These are phyloP conservation scores for Exophiala bonariae DNA, from an alignment of 2,329 filamentous ascomycete species.

Conservation along the genomic window DNA sequence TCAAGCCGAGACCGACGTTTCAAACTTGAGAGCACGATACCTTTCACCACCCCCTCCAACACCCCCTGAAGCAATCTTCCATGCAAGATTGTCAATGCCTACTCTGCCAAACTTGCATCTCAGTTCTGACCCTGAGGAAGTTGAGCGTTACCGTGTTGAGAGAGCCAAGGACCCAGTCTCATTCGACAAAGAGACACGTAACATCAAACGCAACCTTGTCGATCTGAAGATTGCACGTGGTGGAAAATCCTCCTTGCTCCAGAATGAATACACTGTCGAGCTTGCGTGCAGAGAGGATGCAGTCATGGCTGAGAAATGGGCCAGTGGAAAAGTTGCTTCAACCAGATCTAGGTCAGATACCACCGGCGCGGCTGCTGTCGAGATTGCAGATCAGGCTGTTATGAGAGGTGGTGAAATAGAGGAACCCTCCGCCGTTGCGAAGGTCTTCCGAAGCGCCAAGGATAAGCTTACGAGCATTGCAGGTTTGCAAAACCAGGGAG, in stretches of 20 bases:
- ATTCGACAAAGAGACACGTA: slow-evolving; percentile 16
- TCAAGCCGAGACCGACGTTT: slow-evolving; percentile 3
- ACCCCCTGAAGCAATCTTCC: slow-evolving; percentile 9
- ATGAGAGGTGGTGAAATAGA: slow-evolving; percentile 1
- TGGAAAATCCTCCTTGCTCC: slow-evolving; percentile 9
- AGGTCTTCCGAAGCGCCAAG: neutral
- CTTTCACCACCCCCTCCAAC: slow-evolving; percentile 14
- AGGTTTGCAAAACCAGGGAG: neutral
- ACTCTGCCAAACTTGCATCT: slow-evolving; percentile 15
- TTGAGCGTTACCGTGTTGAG: slow-evolving; percentile 18
- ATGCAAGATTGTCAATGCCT: slow-evolving; percentile 14
- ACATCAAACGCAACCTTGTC: slow-evolving; percentile 14
- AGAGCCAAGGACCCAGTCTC: slow-evolving; percentile 7
- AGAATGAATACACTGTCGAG: slow-evolving; percentile 22
- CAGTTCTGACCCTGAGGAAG: slow-evolving; percentile 11
- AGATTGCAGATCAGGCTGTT: neutral
- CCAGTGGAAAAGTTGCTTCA: neutral
- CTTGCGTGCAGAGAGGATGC: slow-evolving; percentile 21
- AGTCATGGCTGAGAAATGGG: slow-evolving; percentile 10
- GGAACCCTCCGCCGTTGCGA: neutral
- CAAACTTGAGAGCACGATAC: neutral
- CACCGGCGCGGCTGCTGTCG: neutral
- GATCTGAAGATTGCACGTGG: slow-evolving; percentile 15
- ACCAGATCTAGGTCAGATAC: slow-evolving; percentile 1
- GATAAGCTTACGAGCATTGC: neutral